Percentiles rank a stretch among this genome's conserved stretches.
These are phyloP conservation scores for Yamadazyma ubonensis DNA, from an alignment of 805 yeast species.

Conservation along the genomic window DNA sequence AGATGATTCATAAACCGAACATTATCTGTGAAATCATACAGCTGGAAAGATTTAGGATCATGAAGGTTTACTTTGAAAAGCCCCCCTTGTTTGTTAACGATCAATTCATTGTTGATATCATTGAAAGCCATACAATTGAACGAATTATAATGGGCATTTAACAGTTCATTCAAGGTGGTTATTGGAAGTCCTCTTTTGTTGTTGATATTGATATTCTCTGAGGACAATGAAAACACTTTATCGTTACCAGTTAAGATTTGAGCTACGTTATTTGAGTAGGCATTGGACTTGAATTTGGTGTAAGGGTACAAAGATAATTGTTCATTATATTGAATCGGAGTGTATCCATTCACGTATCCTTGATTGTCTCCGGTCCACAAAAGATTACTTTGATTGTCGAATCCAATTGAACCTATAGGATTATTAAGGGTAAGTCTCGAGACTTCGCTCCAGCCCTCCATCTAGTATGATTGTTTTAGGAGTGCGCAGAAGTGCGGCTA, in stretches of 20 bases:
- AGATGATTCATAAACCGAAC: constrained; percentile 46
- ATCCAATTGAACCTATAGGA: constrained; percentile 34
- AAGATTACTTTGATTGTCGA: constrained; percentile 73
- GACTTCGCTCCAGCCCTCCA: constrained; percentile 57
- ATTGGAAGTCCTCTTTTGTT: constrained; percentile 34
- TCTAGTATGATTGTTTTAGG: constrained; percentile 14
- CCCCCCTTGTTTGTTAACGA: constrained; percentile 24
- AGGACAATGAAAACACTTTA: constrained; percentile 36
- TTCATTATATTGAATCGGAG: constrained; percentile 5
- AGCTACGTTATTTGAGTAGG: constrained; percentile 21
- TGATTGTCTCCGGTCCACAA: constrained; percentile 81
- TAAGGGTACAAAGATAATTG: constrained; percentile 29
- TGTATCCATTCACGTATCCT: constrained; percentile 42
- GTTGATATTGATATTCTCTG: constrained; percentile 30
- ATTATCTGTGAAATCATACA: constrained; percentile 42
- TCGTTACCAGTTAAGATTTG: constrained; percentile 30
- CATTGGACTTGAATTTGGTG: constrained; percentile 32
- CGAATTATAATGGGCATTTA: constrained; percentile 12
- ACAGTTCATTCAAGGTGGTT: constrained; percentile 7
- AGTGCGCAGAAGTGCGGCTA: constrained; percentile 6
- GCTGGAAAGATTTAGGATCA: constrained; percentile 23
- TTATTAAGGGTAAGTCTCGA: constrained; percentile 12
- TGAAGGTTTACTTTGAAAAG: constrained; percentile 35
- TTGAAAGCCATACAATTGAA: constrained; percentile 17
- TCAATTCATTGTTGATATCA: constrained; percentile 23